Base-by-base conservation (phyloP, 495 filamentous ascomycete genomes). In the Cairneyella variabilis region DNA sequence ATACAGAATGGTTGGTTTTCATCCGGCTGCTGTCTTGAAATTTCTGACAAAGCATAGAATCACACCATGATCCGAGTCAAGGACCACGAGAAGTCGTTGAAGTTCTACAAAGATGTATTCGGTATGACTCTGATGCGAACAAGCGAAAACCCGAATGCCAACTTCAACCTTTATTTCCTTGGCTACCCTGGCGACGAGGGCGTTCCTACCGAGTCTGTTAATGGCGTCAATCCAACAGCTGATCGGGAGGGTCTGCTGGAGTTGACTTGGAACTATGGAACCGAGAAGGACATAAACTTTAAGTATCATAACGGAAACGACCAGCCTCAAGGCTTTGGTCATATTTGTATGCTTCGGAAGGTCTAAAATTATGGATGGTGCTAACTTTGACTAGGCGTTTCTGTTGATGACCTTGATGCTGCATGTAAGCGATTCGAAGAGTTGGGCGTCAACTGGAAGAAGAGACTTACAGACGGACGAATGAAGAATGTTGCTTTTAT, bases 41-140 rank as follows among this genome's bases (percentile, higher is more conserved):
- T 56, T 7, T 7, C 60, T 57, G 46, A 59, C 17, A 63, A 49
- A 48, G 41, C 11, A 41, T 62, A 82, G 77, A 90, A 89, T 66
- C 86, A 89, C 69, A 96, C 91, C 53, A 97, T 97, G 93, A 82
- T 98, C 57, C 87, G 93, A 22, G 85, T 97, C 66, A 98, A 97
- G 75, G 87, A 92, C 62, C 75, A 82, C 28, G 86, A 96, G 64
- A 82, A 80, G 59, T 90, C 85, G 11, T 69, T 97, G 40, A 84
- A 86, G 57, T 98, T 95, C 71, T 98, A 98, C 73, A 79, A 90
- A 64, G 89, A 95, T 23, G 83, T 86, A 4, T 71, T 97, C 68
- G 93, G 93, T 42, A 96, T 97, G 92, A 76, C 75, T 4, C 72
- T 95, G 28, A 69, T 91, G 56, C 81, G 86, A 48, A 90, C 85